Base-by-base conservation (phyloP, 192 early-diverging fungal species). In the Gaertneriomyces semiglobifer region DNA sequence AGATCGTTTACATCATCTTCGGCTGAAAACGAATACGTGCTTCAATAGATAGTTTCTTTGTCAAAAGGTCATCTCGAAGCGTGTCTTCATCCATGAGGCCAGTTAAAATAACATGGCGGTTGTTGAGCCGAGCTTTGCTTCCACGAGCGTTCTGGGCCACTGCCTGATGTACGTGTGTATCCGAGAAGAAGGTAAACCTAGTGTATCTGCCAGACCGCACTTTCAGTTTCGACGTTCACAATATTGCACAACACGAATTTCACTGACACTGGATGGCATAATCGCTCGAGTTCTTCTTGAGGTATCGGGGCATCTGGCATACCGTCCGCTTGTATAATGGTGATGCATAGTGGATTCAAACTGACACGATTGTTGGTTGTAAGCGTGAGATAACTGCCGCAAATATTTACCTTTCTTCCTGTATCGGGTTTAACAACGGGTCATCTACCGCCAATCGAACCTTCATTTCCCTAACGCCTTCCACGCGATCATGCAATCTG, bases 301-400 rank as follows among this genome's bases (percentile, higher is more conserved):
- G 59, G 18, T 5, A 75, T 41, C 5, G 76, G 76, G 11, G 57
- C 40, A 44, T 71, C 65, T 4, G 76, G 76, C 69, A 78, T 72
- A 43, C 58, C 52, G 8, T 69, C 65, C n/a, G 65, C 63, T 6
- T 19, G 25, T 3, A 62, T 25, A 7, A 78, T 16, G 5, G 69
- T 71, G 25, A 78, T 75, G 4, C 57, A 59, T 39, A 78, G 20
- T 10, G 76, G 76, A 46, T 78, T 78, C 16, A 78, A 58, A 40
- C 72, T 74, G 58, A 7, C 7, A 44, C 1, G 46, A 45, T n/a
- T 6, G 25, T 33, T 33, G 2, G 25, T 2, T 33, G 2, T 33
- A 33, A 33, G 25, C 25, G 25, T 33, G 25, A 33, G 25, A 33
- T 1, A 33, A 33, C 25, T 33, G 25, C 25, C 25, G 25, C 25